Conservation (phyloP, 257 asterid genomes). For the Cinchona pubescens region DNA sequence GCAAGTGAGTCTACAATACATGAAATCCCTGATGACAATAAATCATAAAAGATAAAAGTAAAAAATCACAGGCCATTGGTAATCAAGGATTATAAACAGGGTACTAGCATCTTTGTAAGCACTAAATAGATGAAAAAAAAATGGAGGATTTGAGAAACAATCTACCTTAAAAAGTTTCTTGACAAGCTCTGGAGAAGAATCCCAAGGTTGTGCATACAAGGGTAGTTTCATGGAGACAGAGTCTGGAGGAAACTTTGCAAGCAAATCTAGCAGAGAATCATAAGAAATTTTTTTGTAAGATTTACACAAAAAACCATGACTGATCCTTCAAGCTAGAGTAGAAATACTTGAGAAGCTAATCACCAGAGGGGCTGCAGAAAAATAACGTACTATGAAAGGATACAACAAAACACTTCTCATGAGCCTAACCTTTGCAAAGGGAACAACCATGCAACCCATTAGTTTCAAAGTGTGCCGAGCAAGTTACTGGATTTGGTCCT, state of each 20-base stretch:
- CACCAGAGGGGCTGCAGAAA: not conserved
- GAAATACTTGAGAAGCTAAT: not conserved
- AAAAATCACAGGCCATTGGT: not conserved
- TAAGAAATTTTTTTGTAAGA: slow-evolving; percentile 7
- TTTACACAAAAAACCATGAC: not conserved
- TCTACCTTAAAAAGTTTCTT: slow-evolving; percentile 93
- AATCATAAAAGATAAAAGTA: not conserved
- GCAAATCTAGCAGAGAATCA: slow-evolving; percentile 56
- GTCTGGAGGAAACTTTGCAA: slow-evolving; percentile 87
- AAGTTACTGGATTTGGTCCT: slow-evolving; percentile 75
- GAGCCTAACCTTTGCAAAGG: slow-evolving; percentile 83
- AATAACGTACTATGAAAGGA: no score
- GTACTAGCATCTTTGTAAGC: slow-evolving; percentile 1
- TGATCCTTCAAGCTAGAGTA: not conserved
- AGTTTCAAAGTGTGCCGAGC: slow-evolving; percentile 67
- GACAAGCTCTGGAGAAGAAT: slow-evolving; percentile 71
- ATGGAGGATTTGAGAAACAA: slow-evolving; percentile 13
- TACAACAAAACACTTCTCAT: not conserved
- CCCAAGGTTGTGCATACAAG: slow-evolving; percentile 76
- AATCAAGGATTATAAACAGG: not conserved
- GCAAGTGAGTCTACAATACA: not conserved
- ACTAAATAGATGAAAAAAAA: slow-evolving; percentile 3
- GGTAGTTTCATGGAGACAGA: slow-evolving; percentile 82
- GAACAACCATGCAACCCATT: slow-evolving; percentile 77
- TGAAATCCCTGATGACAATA: not conserved